Conservation (phyloP, 169 alveolate species). For the Eimeria necatrix region DNA sequence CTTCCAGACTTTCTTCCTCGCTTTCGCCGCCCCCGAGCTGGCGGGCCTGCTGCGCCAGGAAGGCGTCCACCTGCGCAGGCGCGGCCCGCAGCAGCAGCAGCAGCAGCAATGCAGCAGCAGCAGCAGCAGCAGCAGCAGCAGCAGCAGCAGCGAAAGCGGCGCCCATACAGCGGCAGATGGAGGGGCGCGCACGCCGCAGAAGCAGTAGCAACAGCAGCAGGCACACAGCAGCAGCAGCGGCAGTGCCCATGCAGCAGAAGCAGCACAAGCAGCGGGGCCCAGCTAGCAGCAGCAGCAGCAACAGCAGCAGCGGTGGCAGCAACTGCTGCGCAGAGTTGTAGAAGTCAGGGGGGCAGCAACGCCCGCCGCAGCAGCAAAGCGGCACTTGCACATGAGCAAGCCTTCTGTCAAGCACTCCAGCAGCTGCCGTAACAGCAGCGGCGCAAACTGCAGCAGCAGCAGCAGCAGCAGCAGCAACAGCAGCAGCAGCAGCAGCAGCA, state of each 20-base stretch:
- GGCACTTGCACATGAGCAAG: too few relatives aligned
- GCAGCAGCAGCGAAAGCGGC: too few relatives aligned
- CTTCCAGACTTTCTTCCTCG: not conserved
- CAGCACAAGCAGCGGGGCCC: not conserved
- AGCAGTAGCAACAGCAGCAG: too few relatives aligned
- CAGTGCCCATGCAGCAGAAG: too few relatives aligned
- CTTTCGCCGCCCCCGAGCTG: slow-evolving; percentile 9
- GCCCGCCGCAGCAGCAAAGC: too few relatives aligned
- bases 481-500: slow-evolving; percentile 15
- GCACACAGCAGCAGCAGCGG: too few relatives aligned
- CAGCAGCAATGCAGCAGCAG: not conserved
- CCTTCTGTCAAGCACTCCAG: too few relatives aligned
- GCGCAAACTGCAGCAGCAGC: not conserved
- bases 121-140: slow-evolving; percentile 22
- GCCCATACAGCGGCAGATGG: too few relatives aligned
- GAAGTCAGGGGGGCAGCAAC: too few relatives aligned
- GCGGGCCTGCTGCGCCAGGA: slow-evolving; percentile 12
- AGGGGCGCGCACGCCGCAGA: too few relatives aligned
- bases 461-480: slow-evolving; percentile 13
- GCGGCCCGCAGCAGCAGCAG: not conserved
- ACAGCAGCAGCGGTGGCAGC: not conserved
- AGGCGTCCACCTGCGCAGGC: slow-evolving; percentile 25
- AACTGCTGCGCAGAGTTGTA: not conserved
- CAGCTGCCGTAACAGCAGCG: too few relatives aligned
- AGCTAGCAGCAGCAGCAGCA: slow-evolving; percentile 2